Evolutionary conservation across 2,329 filamentous ascomycete species (phyloP).

Genomic region (Penicillium griseofulvum): DNA sequence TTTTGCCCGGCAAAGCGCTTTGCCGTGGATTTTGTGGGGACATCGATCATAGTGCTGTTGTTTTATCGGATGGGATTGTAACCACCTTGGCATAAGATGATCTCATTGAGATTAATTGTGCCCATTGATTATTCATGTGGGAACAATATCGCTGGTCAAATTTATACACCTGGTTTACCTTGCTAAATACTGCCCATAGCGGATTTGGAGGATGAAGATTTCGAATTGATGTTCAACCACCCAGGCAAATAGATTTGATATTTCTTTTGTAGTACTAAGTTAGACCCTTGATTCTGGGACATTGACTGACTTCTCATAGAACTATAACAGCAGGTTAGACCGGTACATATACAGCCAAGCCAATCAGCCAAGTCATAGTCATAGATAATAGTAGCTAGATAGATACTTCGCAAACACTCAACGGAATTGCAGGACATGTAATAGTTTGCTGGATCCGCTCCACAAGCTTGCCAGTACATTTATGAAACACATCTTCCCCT

Average conservation of each 20-base stretch:
- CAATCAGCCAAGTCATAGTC: background rate
- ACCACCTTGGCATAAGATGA: background rate
- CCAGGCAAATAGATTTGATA: too few relatives aligned
- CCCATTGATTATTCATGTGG: too few relatives aligned
- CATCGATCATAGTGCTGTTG: too few relatives aligned
- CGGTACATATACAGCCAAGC: background rate
- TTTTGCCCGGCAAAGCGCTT: conserved; percentile 19
- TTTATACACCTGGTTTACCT: background rate
- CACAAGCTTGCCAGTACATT: background rate
- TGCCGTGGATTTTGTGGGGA: conserved; percentile 12
- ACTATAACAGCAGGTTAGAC: background rate
- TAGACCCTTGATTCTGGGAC: background rate
- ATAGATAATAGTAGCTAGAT: background rate
- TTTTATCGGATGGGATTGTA: background rate
- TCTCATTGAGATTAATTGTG: background rate
- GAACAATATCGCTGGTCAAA: background rate
- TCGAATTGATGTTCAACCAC: background rate
- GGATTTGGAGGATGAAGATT: background rate
- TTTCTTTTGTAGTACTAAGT: background rate
- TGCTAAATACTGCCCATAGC: background rate
- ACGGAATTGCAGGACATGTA: background rate
- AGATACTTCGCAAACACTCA: background rate
- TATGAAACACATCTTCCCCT: background rate
- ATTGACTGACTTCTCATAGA: background rate
- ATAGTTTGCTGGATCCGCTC: background rate